Conservation (phyloP, 2,329 filamentous ascomycete genomes). For the Aspergillus brunneoviolaceus region DNA sequence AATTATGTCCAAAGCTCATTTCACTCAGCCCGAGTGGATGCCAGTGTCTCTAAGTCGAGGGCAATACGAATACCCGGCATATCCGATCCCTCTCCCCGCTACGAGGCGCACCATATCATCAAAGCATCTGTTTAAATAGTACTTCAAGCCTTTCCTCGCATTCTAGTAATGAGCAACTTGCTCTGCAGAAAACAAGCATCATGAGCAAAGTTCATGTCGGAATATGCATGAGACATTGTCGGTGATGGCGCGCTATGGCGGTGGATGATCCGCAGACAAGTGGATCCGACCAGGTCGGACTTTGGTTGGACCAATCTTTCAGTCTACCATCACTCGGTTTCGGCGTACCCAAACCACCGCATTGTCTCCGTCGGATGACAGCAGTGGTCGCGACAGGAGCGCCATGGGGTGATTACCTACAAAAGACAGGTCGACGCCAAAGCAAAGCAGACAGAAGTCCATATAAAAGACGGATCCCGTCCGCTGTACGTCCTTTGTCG, state of each 20-base stretch:
- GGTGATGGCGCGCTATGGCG: constrained; percentile 3
- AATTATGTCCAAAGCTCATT: not conserved
- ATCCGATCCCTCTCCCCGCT: too few relatives aligned
- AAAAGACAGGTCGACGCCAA: not conserved
- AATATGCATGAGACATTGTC: constrained; percentile 8
- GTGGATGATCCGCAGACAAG: constrained; percentile 1
- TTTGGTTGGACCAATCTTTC: not conserved
- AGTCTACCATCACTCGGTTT: not conserved
- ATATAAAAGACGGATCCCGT: not conserved
- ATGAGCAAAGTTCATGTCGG: not conserved
- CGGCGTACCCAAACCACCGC: not conserved
- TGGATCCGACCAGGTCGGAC: constrained; percentile 3
- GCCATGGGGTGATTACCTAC: not conserved
- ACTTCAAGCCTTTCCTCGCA: not conserved
- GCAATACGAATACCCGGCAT: not conserved
- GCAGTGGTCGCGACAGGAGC: not conserved
- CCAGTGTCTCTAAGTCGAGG: not conserved
- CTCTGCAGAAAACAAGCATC: not conserved
- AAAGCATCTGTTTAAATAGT: not conserved
- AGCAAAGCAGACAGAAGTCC: not conserved
- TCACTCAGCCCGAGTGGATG: not conserved
- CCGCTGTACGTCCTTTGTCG: not conserved
- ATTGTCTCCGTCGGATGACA: not conserved
- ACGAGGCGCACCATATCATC: not conserved
- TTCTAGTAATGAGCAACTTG: not conserved